Evolutionary conservation across 176 grass and related monocot genomes (phyloP).

Genomic region (Hordeum marinum): DNA sequence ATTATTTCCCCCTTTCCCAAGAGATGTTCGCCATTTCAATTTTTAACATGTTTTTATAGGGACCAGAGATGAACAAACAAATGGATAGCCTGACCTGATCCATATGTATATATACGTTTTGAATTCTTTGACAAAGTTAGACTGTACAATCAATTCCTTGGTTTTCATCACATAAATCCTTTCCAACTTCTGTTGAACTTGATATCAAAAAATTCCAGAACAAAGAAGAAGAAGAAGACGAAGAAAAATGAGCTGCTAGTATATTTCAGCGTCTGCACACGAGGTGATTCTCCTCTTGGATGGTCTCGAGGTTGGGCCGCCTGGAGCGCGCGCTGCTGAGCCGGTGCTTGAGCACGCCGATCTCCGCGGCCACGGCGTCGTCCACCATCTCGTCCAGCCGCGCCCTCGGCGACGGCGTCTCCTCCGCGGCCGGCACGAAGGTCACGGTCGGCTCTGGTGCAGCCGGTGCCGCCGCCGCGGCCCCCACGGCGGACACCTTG

Average conservation of each 20-base stretch:
- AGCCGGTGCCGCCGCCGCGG: background rate
- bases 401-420: background rate
- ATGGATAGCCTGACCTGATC: background rate
- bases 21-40: background rate
- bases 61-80: background rate
- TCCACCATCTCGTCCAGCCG: conserved; percentile 46
- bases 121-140: background rate
- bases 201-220: background rate
- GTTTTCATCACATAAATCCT: background rate
- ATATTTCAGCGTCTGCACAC: conserved; percentile 15
- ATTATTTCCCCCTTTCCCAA: background rate
- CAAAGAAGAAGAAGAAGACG: background rate
- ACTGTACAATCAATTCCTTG: background rate
- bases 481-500: conserved; percentile 31
- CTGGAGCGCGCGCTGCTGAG: conserved; percentile 52
- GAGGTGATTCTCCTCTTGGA: conserved; percentile 56
- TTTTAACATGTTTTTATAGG: background rate
- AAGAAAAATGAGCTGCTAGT: background rate
- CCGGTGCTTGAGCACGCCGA: conserved; percentile 59
- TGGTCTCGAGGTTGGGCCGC: conserved; percentile 84
- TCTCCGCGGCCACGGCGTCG: conserved; percentile 34
- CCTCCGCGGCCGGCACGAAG: background rate
- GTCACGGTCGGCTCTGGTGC: background rate
- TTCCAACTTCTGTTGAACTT: background rate
- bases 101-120: background rate